These are phyloP conservation scores for Penicillium pulvis DNA, from an alignment of 495 filamentous ascomycete species.

Conservation along the genomic window DNA sequence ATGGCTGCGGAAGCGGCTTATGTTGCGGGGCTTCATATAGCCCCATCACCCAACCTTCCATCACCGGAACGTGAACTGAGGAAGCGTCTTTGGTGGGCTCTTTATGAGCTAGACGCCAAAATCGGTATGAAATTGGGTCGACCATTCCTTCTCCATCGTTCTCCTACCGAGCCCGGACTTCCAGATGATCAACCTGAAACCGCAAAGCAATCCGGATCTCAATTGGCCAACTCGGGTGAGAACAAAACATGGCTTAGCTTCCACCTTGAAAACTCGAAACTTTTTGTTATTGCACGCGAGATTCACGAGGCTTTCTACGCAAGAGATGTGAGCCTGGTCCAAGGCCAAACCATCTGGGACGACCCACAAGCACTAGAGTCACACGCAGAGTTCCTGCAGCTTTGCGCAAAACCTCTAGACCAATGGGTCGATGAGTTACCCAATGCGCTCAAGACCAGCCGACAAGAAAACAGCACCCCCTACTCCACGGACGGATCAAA, in stretches of 20 bases:
- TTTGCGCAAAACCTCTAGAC: conserved; percentile 28
- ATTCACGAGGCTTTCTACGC: conserved; percentile 42
- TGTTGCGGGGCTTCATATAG: conserved; percentile 54
- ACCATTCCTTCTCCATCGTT: conserved; percentile 39
- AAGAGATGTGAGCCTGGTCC: conserved; percentile 11
- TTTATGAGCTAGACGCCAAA: conserved; percentile 52
- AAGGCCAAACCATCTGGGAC: conserved; percentile 20
- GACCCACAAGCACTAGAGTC: conserved; percentile 12
- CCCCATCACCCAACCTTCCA: conserved; percentile 42
- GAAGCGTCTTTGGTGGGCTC: conserved; percentile 54
- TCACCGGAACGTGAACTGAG: conserved; percentile 41
- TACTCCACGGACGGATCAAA: conserved; percentile 44
- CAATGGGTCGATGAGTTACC: conserved; percentile 39
- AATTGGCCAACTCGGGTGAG: conserved; percentile 25
- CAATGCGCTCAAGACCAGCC: conserved; percentile 34
- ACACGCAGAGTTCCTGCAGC: conserved; percentile 32
- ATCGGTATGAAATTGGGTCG: conserved; percentile 55
- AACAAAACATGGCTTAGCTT: conserved; percentile 14
- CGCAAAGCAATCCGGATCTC: conserved; percentile 39
- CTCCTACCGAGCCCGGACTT: conserved; percentile 37
- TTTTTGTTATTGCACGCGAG: conserved; percentile 38
- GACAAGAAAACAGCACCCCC: conserved; percentile 34
- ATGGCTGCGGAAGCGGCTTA: conserved; percentile 51
- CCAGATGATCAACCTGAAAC: conserved; percentile 40
- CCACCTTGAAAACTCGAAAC: conserved; percentile 36